Percentiles rank a stretch among this genome's conserved stretches.
These are phyloP conservation scores for Coprinopsis marcescibilis DNA, from an alignment of 768 basidiomycete genomes.

Conservation along the genomic window DNA sequence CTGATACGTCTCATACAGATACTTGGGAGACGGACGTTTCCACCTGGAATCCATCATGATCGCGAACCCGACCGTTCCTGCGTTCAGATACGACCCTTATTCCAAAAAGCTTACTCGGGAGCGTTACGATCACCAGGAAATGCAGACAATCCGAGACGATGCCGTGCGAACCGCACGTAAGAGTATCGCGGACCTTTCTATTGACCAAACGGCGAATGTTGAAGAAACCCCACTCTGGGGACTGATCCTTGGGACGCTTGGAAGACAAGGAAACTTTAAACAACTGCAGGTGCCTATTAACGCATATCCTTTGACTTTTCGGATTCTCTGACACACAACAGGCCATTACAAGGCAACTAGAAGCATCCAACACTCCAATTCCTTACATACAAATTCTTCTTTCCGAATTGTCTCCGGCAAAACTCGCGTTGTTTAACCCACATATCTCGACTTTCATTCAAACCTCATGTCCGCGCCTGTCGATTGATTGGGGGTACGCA, in stretches of 20 bases:
- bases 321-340: conserved; percentile 20
- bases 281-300: conserved; percentile 64
- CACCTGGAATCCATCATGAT: conserved; percentile 99
- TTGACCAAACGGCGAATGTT: conserved; percentile 10
- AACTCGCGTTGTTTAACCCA: conserved; percentile 76
- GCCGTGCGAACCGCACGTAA: conserved; percentile 72
- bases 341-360: conserved; percentile 72
- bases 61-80: conserved; percentile 91
- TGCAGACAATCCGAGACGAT: conserved; percentile 67
- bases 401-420: conserved; percentile 95
- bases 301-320: not conserved
- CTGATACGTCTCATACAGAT: conserved; percentile 42
- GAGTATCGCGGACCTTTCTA: conserved; percentile 42
- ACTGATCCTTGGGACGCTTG: conserved; percentile 89
- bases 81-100: conserved; percentile 98
- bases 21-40: conserved; percentile 96
- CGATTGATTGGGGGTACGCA: conserved; percentile 99
- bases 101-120: conserved; percentile 95
- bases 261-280: conserved; percentile 87
- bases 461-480: conserved; percentile 92
- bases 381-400: conserved; percentile 88
- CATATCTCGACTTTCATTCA: conserved; percentile 90
- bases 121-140: conserved; percentile 82
- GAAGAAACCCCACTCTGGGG: conserved; percentile 61
- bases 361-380: conserved; percentile 45